phyloP scores from a whole-genome alignment of 2,329 filamentous ascomycete genomes.

The Dactylellina sp. region DNA sequence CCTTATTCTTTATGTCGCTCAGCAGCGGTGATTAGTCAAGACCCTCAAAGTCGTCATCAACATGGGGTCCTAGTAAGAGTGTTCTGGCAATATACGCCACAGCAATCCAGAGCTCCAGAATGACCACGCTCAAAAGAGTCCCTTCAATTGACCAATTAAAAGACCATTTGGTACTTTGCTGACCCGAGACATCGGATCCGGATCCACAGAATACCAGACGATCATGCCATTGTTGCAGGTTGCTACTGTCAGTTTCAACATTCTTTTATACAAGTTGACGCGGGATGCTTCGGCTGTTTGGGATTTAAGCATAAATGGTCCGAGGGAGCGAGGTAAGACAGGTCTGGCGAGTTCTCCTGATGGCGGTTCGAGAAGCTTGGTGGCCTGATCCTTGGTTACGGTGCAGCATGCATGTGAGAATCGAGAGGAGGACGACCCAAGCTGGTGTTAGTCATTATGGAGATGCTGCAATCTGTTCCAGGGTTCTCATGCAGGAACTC shows the following conservation, averaged over 20 bases:
- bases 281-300: slow-evolving; percentile 31
- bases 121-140: background rate
- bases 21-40: slow-evolving; percentile 7
- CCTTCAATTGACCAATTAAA: background rate
- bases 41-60: background rate
- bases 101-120: slow-evolving; percentile 6
- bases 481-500: background rate
- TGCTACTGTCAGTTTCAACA: slow-evolving; percentile 2
- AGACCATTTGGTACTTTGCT: background rate
- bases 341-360: slow-evolving; percentile 9
- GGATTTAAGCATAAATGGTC: slow-evolving; percentile 37
- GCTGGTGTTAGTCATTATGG: background rate
- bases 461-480: too few relatives aligned
- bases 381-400: slow-evolving; percentile 7
- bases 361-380: background rate
- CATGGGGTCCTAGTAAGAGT: background rate
- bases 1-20: background rate
- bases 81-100: background rate
- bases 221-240: slow-evolving; percentile 15
- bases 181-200: slow-evolving; percentile 15
- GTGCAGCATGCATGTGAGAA: slow-evolving; percentile 18
- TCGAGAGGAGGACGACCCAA: background rate
- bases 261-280: slow-evolving; percentile 12
- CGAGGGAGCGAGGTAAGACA: slow-evolving; percentile 38
- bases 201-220: slow-evolving; percentile 7